Conservation (phyloP, 768 basidiomycete species). For the Pulveroboletus ravenelii region DNA sequence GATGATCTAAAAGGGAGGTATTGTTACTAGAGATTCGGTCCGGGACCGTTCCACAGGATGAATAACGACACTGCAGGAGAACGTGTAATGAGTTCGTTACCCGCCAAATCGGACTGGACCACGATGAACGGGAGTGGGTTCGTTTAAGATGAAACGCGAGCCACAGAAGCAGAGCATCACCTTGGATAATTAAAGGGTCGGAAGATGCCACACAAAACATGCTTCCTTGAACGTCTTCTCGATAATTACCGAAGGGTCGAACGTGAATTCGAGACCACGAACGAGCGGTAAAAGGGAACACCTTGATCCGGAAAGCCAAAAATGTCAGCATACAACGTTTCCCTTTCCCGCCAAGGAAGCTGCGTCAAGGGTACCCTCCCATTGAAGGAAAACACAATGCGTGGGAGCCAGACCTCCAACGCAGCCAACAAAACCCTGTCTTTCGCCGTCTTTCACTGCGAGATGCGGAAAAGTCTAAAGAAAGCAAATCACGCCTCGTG, state of each 20-base stretch:
- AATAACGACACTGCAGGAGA: conserved; percentile 42
- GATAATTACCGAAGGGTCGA: conserved; percentile 48
- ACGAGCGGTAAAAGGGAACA: conserved; percentile 55
- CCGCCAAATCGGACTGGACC: conserved; percentile 4
- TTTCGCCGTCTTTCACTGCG: conserved; percentile 6
- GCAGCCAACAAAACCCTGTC: conserved; percentile 4
- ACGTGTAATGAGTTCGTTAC: conserved; percentile 16
- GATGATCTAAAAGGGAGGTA: conserved; percentile 45
- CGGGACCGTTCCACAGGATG: conserved; percentile 55
- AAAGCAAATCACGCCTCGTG: conserved; percentile 16
- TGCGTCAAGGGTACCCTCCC: conserved; percentile 1
- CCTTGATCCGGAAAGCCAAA: conserved; percentile 49
- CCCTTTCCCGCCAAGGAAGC: neutral
- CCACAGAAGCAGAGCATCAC: conserved; percentile 12
- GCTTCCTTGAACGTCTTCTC: conserved; percentile 63
- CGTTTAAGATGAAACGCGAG: conserved; percentile 18
- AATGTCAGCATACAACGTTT: conserved; percentile 12
- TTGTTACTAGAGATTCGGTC: conserved; percentile 48
- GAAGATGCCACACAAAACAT: conserved; percentile 14
- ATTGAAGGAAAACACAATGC: neutral
- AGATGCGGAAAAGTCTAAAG: conserved; percentile 17
- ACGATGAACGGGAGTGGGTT: conserved; percentile 4
- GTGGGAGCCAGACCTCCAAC: conserved; percentile 1
- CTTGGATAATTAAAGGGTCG: conserved; percentile 22
- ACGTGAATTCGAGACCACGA: conserved; percentile 51